Evolutionary conservation across 768 basidiomycete species (phyloP).

Genomic region (Kwoniella sp.): DNA sequence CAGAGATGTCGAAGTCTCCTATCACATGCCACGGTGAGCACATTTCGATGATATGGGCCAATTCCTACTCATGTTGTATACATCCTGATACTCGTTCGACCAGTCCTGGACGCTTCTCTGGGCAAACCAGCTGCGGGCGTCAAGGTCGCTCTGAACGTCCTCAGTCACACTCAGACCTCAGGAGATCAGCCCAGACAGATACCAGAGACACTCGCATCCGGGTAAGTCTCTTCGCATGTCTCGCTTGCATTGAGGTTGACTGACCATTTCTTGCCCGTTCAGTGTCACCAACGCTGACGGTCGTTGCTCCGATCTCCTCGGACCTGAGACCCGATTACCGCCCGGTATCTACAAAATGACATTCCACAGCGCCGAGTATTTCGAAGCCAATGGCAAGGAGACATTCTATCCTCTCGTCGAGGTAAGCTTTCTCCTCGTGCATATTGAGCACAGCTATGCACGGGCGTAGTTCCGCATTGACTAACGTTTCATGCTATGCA

Average conservation of each 20-base stretch:
- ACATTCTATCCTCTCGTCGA: constrained; percentile 92
- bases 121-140: constrained; percentile 80
- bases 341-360: constrained; percentile 78
- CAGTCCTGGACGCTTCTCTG: constrained; percentile 82
- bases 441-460: constrained; percentile 1
- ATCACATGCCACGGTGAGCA: constrained; percentile 85
- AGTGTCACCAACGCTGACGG: constrained; percentile 81
- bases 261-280: neutral
- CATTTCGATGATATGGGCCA: neutral
- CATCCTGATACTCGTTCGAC: neutral
- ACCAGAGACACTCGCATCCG: constrained; percentile 18
- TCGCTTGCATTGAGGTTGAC: neutral
- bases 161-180: constrained; percentile 26
- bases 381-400: constrained; percentile 65
- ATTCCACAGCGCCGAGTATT: constrained; percentile 82
- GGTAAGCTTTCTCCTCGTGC: constrained; percentile 59
- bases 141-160: constrained; percentile 65
- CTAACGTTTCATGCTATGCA: constrained; percentile 45
- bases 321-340: constrained; percentile 62
- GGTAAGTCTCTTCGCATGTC: neutral
- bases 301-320: constrained; percentile 74
- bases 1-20: constrained; percentile 63
- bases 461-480: neutral
- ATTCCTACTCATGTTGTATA: neutral
- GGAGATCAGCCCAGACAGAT: neutral